Conservation (phyloP, 345 rosid genomes). For the Passiflora organensis region DNA sequence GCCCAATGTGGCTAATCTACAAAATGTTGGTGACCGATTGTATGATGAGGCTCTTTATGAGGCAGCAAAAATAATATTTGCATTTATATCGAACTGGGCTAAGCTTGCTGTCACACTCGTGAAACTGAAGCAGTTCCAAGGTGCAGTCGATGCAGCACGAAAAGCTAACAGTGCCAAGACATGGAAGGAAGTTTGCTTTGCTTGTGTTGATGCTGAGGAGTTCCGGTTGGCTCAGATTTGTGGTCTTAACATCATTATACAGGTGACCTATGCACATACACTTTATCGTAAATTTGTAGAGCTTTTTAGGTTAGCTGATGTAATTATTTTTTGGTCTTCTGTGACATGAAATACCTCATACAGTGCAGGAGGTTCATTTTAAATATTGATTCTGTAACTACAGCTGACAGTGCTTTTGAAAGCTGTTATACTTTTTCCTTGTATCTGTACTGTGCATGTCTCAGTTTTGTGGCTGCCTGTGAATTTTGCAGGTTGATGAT, state of each 20-base stretch:
- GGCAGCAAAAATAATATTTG: slow-evolving; percentile 92
- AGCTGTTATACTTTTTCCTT: background rate
- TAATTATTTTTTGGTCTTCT: background rate
- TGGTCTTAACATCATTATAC: slow-evolving; percentile 89
- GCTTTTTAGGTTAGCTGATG: too few species aligned
- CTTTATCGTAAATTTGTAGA: too few species aligned
- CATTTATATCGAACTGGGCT: slow-evolving; percentile 98
- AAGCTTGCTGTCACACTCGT: slow-evolving; percentile 93
- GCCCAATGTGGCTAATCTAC: slow-evolving; percentile 98
- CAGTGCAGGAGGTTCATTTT: too few species aligned
- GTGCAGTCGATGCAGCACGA: slow-evolving; percentile 98
- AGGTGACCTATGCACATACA: slow-evolving; percentile 46
- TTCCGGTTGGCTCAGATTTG: slow-evolving; percentile 95
- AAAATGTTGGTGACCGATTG: slow-evolving; percentile 88
- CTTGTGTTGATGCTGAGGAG: slow-evolving; percentile 97
- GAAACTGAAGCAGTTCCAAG: slow-evolving; percentile 89
- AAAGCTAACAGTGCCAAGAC: slow-evolving; percentile 99
- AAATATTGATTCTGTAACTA: too few species aligned
- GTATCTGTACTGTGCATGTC: background rate
- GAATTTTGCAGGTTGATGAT: slow-evolving; percentile 73
- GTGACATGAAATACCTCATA: too few species aligned
- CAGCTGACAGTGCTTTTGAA: background rate
- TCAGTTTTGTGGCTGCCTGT: slow-evolving; percentile 1
- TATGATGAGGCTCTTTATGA: slow-evolving; percentile 80
- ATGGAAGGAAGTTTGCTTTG: slow-evolving; percentile 99